phyloP scores from a whole-genome alignment of 371 early-diverging fungal species.

The Cokeromyces recurvatus region DNA sequence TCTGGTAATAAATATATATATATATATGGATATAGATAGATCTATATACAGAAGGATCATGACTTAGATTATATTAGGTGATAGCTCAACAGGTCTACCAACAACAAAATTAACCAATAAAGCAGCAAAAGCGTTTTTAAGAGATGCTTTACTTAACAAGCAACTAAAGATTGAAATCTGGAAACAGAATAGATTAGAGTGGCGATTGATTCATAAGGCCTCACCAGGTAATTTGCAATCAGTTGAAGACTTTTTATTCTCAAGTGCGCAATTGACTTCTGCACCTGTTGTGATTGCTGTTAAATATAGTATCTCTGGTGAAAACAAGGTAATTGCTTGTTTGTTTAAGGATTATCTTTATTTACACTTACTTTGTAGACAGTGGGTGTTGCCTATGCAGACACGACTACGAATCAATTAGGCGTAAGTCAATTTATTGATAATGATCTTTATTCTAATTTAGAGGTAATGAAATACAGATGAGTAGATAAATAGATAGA shows the following conservation, averaged over 20 bases:
- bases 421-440: slow-evolving; percentile 89
- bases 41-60: no score
- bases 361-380: slow-evolving; percentile 27
- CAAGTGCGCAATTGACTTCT: slow-evolving; percentile 59
- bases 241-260: slow-evolving; percentile 86
- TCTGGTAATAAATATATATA: slow-evolving; percentile 49
- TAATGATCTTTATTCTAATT: slow-evolving; percentile 86
- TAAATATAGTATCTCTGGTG: slow-evolving; percentile 48
- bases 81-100: slow-evolving; percentile 57
- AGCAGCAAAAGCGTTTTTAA: slow-evolving; percentile 71
- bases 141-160: slow-evolving; percentile 72
- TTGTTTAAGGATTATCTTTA: not conserved
- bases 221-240: slow-evolving; percentile 92
- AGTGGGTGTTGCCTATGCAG: slow-evolving; percentile 86
- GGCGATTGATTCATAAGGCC: slow-evolving; percentile 61
- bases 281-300: slow-evolving; percentile 85
- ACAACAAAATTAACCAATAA: slow-evolving; percentile 74
- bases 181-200: slow-evolving; percentile 47
- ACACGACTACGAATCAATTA: slow-evolving; percentile 73
- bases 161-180: slow-evolving; percentile 85
- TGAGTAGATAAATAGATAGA: not conserved
- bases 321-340: slow-evolving; percentile 44
- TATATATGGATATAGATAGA: not conserved
- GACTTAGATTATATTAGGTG: slow-evolving; percentile 22
- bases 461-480: slow-evolving; percentile 57